Conservation (phyloP, 495 filamentous ascomycete genomes). For the Penicillium angulare region DNA sequence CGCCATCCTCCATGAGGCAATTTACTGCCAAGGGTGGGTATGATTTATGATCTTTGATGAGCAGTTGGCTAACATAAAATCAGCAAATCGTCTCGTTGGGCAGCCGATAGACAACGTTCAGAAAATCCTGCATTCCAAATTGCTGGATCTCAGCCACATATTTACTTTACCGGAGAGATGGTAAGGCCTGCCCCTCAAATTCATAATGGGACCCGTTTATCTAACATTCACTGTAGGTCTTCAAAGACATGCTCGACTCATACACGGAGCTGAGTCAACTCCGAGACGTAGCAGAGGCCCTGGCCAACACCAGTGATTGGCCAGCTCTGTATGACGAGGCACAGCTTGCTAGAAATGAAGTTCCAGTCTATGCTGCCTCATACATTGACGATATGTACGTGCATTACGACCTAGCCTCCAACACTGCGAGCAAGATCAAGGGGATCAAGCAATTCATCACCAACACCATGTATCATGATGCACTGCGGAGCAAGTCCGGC, state of each 20-base stretch:
- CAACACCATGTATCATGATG: conserved; percentile 85
- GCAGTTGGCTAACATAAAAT: conserved; percentile 15
- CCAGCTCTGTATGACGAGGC: conserved; percentile 70
- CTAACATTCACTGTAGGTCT: conserved; percentile 46
- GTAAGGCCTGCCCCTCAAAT: conserved; percentile 23
- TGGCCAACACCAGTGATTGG: conserved; percentile 70
- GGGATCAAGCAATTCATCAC: conserved; percentile 80
- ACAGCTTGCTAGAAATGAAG: conserved; percentile 71
- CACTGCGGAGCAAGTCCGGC: conserved; percentile 65
- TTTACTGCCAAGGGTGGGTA: conserved; percentile 66
- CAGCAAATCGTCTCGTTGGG: conserved; percentile 59
- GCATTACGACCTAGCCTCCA: conserved; percentile 66
- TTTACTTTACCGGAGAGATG: conserved; percentile 92
- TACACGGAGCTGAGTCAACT: conserved; percentile 69
- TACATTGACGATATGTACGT: conserved; percentile 96
- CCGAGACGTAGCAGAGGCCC: conserved; percentile 60
- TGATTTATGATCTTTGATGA: background rate
- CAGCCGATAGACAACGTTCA: conserved; percentile 53
- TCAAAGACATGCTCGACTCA: conserved; percentile 73
- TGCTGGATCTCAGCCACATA: conserved; percentile 46
- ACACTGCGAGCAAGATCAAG: conserved; percentile 73
- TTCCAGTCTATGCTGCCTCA: conserved; percentile 85
- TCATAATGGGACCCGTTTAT: background rate
- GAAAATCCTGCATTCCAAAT: conserved; percentile 44
- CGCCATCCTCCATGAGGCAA: conserved; percentile 78